Evolutionary conservation across 2,329 filamentous ascomycete genomes (phyloP), one percentile per base, ranked within the genome.

Genomic region (Fusarium tricinctum): DNA sequence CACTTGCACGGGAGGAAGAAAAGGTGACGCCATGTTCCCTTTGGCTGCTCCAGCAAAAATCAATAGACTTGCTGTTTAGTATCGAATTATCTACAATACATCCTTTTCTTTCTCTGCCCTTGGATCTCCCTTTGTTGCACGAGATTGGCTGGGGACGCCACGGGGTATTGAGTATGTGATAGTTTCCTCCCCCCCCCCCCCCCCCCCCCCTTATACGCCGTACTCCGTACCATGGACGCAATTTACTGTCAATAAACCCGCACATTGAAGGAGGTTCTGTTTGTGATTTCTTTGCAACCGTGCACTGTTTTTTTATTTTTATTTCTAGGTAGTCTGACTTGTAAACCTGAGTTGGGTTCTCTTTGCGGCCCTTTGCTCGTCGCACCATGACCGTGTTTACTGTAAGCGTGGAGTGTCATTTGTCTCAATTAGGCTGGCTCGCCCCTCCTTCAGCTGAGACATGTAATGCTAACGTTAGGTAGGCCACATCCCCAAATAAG

Each of bases 81-180:
- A 38, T 12, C 4, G 8, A n/a, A 38, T 33, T 33, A 33, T 33
- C 10, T 33, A 33, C 13, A 33, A 45, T 32, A 20, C 40, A 28
- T 35, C 20, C 20, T 46, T 23, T 33, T 48, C 20, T 32, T 22
- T 12, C 30, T 17, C 10, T 30, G 28, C 28, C 28, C 28, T 30
- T 30, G 5, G 28, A 10, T 30, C 33, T 49, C 61, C 58, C 43
- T 58, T 63, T 58, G 53, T 60, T 19, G 19, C 55, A 60, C 49
- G 47, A 62, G 40, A 59, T 51, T 59, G 45, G 45, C 38, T 30
- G 20, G 19, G 26, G 30, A 38, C 38, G 56, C 58, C 15, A 57
- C 30, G 26, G 57, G 57, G 55, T 32, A 66, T 66, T 53, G 48
- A 65, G 55, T 61, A 46, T 61, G 40, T 61, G 62, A 46, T 60